Percentiles rank a stretch among this genome's conserved stretches.
Evolutionary conservation across 2,329 filamentous ascomycete species (phyloP).

Genomic region (Aplosporella prunicola): DNA sequence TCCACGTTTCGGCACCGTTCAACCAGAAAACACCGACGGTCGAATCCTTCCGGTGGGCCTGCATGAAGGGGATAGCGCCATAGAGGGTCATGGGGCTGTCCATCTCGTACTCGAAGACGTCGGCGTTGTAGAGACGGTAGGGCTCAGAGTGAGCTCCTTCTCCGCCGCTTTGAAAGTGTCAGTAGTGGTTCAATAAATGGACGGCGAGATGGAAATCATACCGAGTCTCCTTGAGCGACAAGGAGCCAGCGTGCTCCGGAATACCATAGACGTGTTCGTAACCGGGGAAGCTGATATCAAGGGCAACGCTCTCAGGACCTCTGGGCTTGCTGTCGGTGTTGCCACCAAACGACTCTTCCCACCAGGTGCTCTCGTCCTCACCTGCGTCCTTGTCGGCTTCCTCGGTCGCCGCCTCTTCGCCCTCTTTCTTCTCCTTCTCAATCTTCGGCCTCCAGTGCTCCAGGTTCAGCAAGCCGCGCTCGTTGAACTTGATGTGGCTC

Average conservation of each 20-base stretch:
- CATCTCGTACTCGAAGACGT: slow-evolving; percentile 96
- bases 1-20: slow-evolving; percentile 93
- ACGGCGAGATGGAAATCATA: slow-evolving; percentile 20
- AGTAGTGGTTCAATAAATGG: slow-evolving; percentile 5
- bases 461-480: slow-evolving; percentile 80
- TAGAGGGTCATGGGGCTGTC: slow-evolving; percentile 98
- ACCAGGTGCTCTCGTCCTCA: slow-evolving; percentile 86
- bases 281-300: slow-evolving; percentile 86
- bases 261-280: slow-evolving; percentile 93
- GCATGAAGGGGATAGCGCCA: slow-evolving; percentile 95
- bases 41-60: slow-evolving; percentile 87
- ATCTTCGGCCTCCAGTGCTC: slow-evolving; percentile 92
- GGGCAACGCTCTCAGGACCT: slow-evolving; percentile 80
- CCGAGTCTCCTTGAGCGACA: slow-evolving; percentile 84
- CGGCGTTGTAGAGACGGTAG: slow-evolving; percentile 89
- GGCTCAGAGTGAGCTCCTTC: slow-evolving; percentile 78
- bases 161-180: slow-evolving; percentile 48
- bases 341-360: slow-evolving; percentile 93
- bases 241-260: slow-evolving; percentile 78
- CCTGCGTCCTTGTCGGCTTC: slow-evolving; percentile 32
- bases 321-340: slow-evolving; percentile 93
- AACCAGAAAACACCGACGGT: slow-evolving; percentile 97
- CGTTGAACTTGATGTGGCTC: slow-evolving; percentile 80
- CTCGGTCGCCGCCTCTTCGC: slow-evolving; percentile 39
- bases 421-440: slow-evolving; percentile 51